A percentile compares a stretch with the other conserved stretches of the same genome.
Conservation (phyloP, 257 asterid genomes). For the Jaltomata sinuosa region DNA sequence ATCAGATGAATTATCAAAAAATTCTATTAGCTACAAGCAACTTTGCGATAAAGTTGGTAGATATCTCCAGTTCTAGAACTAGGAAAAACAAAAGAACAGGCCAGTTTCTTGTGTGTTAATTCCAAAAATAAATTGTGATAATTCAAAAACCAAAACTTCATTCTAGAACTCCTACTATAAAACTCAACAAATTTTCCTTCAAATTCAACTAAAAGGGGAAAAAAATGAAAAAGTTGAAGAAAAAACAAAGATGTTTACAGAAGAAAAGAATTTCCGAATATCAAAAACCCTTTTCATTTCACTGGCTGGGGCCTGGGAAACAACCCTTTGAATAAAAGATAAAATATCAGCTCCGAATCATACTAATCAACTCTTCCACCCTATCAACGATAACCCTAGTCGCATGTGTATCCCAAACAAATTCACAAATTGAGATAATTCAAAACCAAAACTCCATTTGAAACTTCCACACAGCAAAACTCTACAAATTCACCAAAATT, state of each 20-base stretch:
- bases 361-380: not conserved
- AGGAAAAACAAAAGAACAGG: too few species aligned
- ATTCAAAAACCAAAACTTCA: not conserved
- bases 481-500: not conserved
- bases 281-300: not conserved
- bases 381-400: not conserved
- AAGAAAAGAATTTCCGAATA: not conserved
- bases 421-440: not conserved
- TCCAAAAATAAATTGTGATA: not conserved
- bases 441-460: not conserved
- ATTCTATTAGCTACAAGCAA: too few species aligned
- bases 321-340: too few species aligned
- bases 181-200: not conserved
- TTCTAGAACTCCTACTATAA: not conserved
- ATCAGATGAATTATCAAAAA: too few species aligned
- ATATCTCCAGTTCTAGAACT: too few species aligned
- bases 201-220: not conserved
- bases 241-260: not conserved
- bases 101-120: too few species aligned
- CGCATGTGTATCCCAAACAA: not conserved
- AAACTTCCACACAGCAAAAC: not conserved
- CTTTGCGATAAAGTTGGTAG: too few species aligned
- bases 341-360: not conserved
- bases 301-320: too few species aligned
- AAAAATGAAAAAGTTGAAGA: too few species aligned